Percentiles rank a stretch among this genome's conserved stretches.
These are phyloP conservation scores for Zygosaccharomyces pseudorouxii DNA, from an alignment of 805 yeast genomes.

Conservation along the genomic window DNA sequence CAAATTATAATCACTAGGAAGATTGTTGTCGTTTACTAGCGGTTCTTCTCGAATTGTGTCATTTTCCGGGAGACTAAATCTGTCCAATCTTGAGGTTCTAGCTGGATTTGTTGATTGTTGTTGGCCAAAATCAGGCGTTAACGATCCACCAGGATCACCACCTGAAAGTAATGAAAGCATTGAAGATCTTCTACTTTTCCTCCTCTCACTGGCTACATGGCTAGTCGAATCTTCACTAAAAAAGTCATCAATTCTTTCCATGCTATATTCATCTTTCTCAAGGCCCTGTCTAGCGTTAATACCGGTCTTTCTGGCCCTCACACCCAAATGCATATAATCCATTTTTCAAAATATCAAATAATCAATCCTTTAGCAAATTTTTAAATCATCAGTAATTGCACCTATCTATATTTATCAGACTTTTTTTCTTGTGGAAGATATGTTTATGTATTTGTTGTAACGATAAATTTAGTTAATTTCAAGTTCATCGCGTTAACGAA, in stretches of 20 bases:
- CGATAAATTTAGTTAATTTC: neutral
- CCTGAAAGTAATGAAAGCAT: slow-evolving; percentile 10
- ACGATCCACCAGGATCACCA: slow-evolving; percentile 1
- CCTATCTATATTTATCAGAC: neutral
- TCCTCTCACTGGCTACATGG: slow-evolving; percentile 13
- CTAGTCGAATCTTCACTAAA: slow-evolving; percentile 46
- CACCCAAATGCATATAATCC: slow-evolving; percentile 49
- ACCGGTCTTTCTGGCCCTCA: slow-evolving; percentile 64
- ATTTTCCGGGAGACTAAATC: neutral
- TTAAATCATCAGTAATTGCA: neutral
- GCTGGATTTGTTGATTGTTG: slow-evolving; percentile 5
- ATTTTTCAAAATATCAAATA: slow-evolving; percentile 14
- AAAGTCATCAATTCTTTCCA: slow-evolving; percentile 69
- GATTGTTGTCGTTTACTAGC: neutral
- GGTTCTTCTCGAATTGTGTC: slow-evolving; percentile 1
- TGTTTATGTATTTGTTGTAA: neutral
- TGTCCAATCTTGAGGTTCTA: slow-evolving; percentile 5
- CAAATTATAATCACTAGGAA: neutral
- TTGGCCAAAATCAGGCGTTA: neutral
- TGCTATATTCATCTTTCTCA: slow-evolving; percentile 51
- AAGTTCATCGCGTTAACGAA: slow-evolving; percentile 5
- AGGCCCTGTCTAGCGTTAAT: slow-evolving; percentile 44
- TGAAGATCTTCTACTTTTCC: slow-evolving; percentile 25
- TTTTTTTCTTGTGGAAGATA: neutral
- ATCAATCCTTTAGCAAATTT: neutral